A percentile compares a stretch with the other conserved stretches of the same genome.
phyloP scores from a whole-genome alignment of 2,329 filamentous ascomycete genomes.

The Alternaria conjuncta region DNA sequence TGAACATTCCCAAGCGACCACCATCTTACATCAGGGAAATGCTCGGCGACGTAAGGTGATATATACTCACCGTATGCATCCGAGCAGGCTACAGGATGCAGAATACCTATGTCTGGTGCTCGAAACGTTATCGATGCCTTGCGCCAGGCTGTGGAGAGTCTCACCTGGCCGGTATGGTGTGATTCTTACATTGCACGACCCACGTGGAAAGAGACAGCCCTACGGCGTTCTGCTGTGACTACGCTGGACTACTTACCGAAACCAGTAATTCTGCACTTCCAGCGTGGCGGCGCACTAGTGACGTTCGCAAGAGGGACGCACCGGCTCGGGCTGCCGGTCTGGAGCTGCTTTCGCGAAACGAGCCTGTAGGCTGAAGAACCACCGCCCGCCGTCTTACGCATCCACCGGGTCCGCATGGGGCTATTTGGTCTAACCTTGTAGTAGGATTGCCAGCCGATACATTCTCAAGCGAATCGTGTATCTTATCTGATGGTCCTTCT shows the following conservation, averaged over 20 bases:
- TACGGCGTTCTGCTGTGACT: background rate
- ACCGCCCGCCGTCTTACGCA: background rate
- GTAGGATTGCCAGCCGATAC: conserved; percentile 15
- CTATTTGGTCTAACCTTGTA: conserved; percentile 6
- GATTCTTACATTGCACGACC: background rate
- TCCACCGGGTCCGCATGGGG: conserved; percentile 7
- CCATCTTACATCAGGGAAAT: background rate
- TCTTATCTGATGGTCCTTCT: conserved; percentile 13
- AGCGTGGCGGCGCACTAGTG: background rate
- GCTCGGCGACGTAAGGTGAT: background rate
- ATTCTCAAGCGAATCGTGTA: conserved; percentile 22
- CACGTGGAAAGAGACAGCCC: conserved; percentile 1
- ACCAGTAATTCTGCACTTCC: conserved; percentile 5
- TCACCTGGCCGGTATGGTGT: background rate
- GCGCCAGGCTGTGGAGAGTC: background rate
- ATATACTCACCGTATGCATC: background rate
- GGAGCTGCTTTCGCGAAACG: background rate
- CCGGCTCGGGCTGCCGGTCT: background rate
- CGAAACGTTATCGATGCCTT: background rate
- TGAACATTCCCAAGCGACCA: conserved; percentile 1
- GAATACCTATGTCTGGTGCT: background rate
- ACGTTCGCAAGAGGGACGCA: background rate
- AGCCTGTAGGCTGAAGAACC: background rate
- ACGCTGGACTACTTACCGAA: conserved; percentile 6
- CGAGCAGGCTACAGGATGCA: background rate